Percentiles rank a stretch among this genome's conserved stretches.
Evolutionary conservation across 2,329 filamentous ascomycete species (phyloP).

Genomic region (Tolypocladium cylindrosporum): DNA sequence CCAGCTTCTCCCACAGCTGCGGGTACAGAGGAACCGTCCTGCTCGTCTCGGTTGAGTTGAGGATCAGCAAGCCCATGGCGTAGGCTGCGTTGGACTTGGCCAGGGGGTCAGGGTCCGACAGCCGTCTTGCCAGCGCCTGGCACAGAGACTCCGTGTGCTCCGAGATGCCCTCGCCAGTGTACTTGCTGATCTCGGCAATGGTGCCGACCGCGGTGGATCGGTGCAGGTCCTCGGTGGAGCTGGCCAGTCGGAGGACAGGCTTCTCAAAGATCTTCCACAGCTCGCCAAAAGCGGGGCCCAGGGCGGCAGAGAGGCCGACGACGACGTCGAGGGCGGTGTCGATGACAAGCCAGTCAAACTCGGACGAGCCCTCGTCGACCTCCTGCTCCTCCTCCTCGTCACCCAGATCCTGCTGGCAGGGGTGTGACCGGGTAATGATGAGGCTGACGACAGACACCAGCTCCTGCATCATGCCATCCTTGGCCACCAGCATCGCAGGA

Average conservation of each 20-base stretch:
- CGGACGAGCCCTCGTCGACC: constrained; percentile 69
- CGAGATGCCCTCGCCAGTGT: constrained; percentile 73
- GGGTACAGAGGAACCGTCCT: constrained; percentile 68
- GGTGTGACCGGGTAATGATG: constrained; percentile 82
- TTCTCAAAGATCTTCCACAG: constrained; percentile 96
- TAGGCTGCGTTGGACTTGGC: constrained; percentile 95
- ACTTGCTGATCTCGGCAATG: constrained; percentile 80
- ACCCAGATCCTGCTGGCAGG: constrained; percentile 84
- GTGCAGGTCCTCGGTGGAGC: constrained; percentile 77
- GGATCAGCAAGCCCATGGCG: constrained; percentile 74
- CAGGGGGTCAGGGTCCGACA: constrained; percentile 82
- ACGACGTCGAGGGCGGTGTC: constrained; percentile 91
- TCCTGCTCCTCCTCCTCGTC: constrained; percentile 68
- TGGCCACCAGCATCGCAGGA: constrained; percentile 69
- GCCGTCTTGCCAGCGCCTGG: constrained; percentile 72
- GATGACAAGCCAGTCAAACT: constrained; percentile 95
- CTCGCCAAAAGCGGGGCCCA: constrained; percentile 73
- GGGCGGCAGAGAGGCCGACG: constrained; percentile 70
- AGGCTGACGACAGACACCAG: constrained; percentile 65
- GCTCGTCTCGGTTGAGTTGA: constrained; percentile 62
- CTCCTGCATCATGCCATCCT: constrained; percentile 59
- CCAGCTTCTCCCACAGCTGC: constrained; percentile 73
- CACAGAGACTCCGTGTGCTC: constrained; percentile 70
- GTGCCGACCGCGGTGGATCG: constrained; percentile 84
- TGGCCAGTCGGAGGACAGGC: constrained; percentile 77